Percentiles rank a stretch among this genome's conserved stretches.
Conservation (phyloP, 495 filamentous ascomycete species). For the Penicillium riverlandense region DNA sequence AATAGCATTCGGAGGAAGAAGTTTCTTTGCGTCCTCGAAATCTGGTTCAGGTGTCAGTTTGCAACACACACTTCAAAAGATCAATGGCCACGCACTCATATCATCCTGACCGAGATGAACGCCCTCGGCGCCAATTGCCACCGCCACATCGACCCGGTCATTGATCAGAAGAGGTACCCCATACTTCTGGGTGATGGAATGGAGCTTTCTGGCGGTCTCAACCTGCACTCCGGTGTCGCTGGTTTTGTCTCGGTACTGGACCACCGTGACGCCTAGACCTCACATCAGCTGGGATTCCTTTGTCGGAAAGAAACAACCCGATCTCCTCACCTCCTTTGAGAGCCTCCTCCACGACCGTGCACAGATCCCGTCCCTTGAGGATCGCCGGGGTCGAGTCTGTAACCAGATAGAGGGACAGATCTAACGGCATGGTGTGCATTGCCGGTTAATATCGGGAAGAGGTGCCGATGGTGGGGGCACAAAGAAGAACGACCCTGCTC, state of each 20-base stretch:
- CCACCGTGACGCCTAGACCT: conserved; percentile 62
- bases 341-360: conserved; percentile 67
- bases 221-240: conserved; percentile 70
- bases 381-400: conserved; percentile 84
- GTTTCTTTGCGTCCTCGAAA: conserved; percentile 54
- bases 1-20: conserved; percentile 66
- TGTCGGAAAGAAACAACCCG: background rate
- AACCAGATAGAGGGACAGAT: conserved; percentile 77
- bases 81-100: conserved; percentile 50
- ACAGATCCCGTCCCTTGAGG: conserved; percentile 62
- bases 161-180: conserved; percentile 85
- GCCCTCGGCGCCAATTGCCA: conserved; percentile 80
- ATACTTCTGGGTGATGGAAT: conserved; percentile 57
- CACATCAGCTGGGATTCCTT: conserved; percentile 5
- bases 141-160: conserved; percentile 87
- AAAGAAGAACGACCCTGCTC: no score
- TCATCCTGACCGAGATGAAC: conserved; percentile 96
- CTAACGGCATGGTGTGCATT: conserved; percentile 25
- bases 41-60: background rate
- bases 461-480: no score
- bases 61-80: no score
- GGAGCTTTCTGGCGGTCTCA: conserved; percentile 60
- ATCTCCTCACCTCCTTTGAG: conserved; percentile 55
- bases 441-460: no score
- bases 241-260: conserved; percentile 87